Conservation (phyloP, 2,329 filamentous ascomycete species). For the Cladosporium sp. region DNA sequence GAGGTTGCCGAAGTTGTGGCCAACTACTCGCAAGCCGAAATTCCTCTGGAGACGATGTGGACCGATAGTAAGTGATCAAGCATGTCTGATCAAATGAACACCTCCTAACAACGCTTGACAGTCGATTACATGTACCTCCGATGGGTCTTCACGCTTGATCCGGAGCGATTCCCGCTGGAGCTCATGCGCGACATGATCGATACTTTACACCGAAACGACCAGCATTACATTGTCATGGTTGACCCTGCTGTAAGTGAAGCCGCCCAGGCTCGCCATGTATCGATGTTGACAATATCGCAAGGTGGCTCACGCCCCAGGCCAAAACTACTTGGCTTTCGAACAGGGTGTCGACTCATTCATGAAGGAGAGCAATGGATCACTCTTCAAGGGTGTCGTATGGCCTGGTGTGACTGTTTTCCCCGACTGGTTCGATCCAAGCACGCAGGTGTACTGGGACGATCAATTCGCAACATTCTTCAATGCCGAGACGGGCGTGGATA, state of each 20-base stretch:
- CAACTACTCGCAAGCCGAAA: slow-evolving; percentile 57
- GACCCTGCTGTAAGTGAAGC: slow-evolving; percentile 49
- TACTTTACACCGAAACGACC: slow-evolving; percentile 44
- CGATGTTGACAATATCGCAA: too few species aligned
- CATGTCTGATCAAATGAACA: not conserved
- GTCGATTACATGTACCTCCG: slow-evolving; percentile 39
- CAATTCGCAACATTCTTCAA: slow-evolving; percentile 63
- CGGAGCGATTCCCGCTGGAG: slow-evolving; percentile 54
- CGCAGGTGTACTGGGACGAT: slow-evolving; percentile 61
- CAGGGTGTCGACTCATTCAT: slow-evolving; percentile 55
- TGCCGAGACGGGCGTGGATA: slow-evolving; percentile 58
- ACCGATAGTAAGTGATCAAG: slow-evolving; percentile 39
- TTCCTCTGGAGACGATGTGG: slow-evolving; percentile 48
- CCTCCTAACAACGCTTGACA: not conserved
- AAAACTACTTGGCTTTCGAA: slow-evolving; percentile 52
- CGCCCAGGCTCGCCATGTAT: too few species aligned
- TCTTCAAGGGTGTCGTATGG: slow-evolving; percentile 65
- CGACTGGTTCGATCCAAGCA: slow-evolving; percentile 67
- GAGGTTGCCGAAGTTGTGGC: slow-evolving; percentile 61
- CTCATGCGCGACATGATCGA: slow-evolving; percentile 57
- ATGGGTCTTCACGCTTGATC: slow-evolving; percentile 59
- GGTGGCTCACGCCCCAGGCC: slow-evolving; percentile 31
- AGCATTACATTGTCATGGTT: slow-evolving; percentile 57
- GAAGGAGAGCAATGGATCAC: slow-evolving; percentile 47
- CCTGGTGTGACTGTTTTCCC: slow-evolving; percentile 48